Evolutionary conservation across 768 basidiomycete genomes (phyloP).

Genomic region (Suillus lakei): DNA sequence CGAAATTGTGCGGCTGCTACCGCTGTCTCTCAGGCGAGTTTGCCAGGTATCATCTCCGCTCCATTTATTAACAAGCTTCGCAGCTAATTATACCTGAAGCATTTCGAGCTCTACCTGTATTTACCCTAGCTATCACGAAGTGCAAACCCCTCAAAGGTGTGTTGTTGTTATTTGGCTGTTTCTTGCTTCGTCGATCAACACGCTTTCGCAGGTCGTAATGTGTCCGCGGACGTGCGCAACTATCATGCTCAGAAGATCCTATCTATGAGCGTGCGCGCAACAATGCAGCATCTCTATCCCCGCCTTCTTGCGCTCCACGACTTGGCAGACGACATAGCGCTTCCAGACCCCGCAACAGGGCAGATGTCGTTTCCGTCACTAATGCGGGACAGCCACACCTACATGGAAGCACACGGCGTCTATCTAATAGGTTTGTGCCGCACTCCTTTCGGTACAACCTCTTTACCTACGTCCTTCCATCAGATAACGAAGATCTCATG

Average conservation of each 20-base stretch:
- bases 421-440: slow-evolving; percentile 80
- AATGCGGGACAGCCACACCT: slow-evolving; percentile 82
- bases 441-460: slow-evolving; percentile 8
- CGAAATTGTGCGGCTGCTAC: slow-evolving; percentile 86
- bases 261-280: slow-evolving; percentile 67
- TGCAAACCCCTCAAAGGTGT: slow-evolving; percentile 92
- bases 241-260: slow-evolving; percentile 79
- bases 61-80: slow-evolving; percentile 11
- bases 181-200: slow-evolving; percentile 9
- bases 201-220: slow-evolving; percentile 66
- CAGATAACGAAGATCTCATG: slow-evolving; percentile 87
- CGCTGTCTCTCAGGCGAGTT: slow-evolving; percentile 72
- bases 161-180: slow-evolving; percentile 9
- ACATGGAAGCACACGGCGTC: slow-evolving; percentile 91
- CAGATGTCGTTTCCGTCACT: slow-evolving; percentile 69
- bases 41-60: neutral
- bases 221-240: slow-evolving; percentile 94
- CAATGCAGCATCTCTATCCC: slow-evolving; percentile 87
- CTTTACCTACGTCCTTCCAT: slow-evolving; percentile 8
- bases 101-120: slow-evolving; percentile 85
- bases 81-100: slow-evolving; percentile 95
- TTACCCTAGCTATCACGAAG: slow-evolving; percentile 82
- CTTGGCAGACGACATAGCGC: slow-evolving; percentile 68
- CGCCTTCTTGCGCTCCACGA: slow-evolving; percentile 88
- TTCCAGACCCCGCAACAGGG: slow-evolving; percentile 65